Evolutionary conservation across 1,284 basidiomycete genomes (phyloP), one percentile per base, ranked within the genome.

Genomic region (Microbotryum intermedium): DNA sequence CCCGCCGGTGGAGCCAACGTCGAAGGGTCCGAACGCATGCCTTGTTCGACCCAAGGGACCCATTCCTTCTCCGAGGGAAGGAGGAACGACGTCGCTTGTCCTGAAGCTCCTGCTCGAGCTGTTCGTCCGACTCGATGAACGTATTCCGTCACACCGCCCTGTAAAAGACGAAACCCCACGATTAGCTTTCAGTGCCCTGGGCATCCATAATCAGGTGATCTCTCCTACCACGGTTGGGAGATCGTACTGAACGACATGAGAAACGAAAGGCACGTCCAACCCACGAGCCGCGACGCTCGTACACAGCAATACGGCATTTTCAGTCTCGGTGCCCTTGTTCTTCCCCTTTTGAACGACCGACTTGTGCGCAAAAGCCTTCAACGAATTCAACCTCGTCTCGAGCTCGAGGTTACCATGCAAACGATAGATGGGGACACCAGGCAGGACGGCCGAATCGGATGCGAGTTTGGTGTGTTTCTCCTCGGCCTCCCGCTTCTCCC

Each of bases 251-350:
- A 98, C 79, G 58, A 99, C 93, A 4, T 90, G 88, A 21, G 86
- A 85, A 9, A 98, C 92, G n/a, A 90, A 82, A 3, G 92, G 92
- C 50, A 99, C 78, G 77, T 98, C 95, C n/a, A 99, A 81, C 72
- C 95, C 95, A 72, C 95, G 89, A 34, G 93, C 91, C 1, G 94
- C 95, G 58, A 99, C 92, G 2, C 91, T 94, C 1, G 95, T 99
- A 72, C 93, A 97, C 46, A 98, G 79, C 8, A 99, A 80, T 53
- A 98, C 82, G 1, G 90, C 72, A 45, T 58, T 55, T 34, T 64
- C 65, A 25, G 69, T 67, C 39, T 66, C 63, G 76, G 79, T 45
- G 62, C 68, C 55, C 50, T 70, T 63, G 55, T 74, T 72, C 29
- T 53, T 56, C 20, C 59, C 62, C 30, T 56, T 56, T n/a, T 60